A percentile compares a stretch with the other conserved stretches of the same genome.
Conservation (phyloP, 2,329 filamentous ascomycete genomes). For the Fusarium robinianum region DNA sequence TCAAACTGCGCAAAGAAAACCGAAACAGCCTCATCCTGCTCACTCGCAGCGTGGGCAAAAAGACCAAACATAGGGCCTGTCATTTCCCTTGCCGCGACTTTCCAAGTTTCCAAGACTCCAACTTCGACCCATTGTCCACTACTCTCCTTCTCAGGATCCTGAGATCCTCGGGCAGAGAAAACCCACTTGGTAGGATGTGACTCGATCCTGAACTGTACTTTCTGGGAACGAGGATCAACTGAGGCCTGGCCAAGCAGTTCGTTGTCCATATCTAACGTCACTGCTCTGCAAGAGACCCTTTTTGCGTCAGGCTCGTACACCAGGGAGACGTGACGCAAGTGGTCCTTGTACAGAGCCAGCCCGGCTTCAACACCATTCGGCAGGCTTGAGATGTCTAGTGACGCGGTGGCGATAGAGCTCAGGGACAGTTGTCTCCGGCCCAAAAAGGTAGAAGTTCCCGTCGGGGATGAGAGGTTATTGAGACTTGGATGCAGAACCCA, state of each 20-base stretch:
- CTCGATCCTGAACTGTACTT: slow-evolving; percentile 7
- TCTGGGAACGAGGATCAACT: not conserved
- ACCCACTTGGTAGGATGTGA: slow-evolving; percentile 8
- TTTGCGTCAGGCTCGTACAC: not conserved
- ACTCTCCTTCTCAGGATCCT: not conserved
- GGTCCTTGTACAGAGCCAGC: slow-evolving; percentile 17
- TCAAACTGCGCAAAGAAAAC: not conserved
- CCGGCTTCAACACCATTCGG: slow-evolving; percentile 5
- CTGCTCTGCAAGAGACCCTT: not conserved
- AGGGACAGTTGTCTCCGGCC: slow-evolving; percentile 13
- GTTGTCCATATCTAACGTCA: slow-evolving; percentile 4
- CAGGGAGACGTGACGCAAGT: slow-evolving; percentile 12
- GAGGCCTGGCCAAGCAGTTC: not conserved
- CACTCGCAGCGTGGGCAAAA: slow-evolving; percentile 5
- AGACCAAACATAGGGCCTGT: slow-evolving; percentile 17
- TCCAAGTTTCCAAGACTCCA: slow-evolving; percentile 4
- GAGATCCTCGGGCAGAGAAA: not conserved
- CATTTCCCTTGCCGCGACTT: slow-evolving; percentile 11
- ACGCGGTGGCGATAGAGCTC: slow-evolving; percentile 10
- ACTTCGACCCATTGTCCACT: slow-evolving; percentile 9
- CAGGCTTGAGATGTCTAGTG: not conserved
- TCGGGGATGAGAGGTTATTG: slow-evolving; percentile 3
- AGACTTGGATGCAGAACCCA: slow-evolving; percentile 1
- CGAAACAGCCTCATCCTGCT: not conserved
- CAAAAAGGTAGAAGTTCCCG: slow-evolving; percentile 11